Evolutionary conservation across 2,329 filamentous ascomycete genomes (phyloP).

Genomic region (Achaetomium macrosporum): DNA sequence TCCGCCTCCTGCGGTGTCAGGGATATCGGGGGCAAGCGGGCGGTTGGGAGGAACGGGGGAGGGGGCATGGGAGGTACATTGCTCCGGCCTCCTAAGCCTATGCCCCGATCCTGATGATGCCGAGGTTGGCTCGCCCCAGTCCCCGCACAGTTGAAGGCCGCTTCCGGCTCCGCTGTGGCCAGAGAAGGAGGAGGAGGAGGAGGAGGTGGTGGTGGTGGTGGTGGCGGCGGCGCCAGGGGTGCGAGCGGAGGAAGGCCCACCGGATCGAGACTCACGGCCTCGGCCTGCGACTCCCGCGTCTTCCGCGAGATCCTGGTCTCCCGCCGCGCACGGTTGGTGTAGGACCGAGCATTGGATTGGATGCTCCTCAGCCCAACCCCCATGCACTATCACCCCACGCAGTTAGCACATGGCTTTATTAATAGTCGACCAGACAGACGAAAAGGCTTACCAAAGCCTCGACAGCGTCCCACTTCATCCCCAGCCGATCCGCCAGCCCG

Average conservation of each 20-base stretch:
- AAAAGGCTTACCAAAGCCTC: slow-evolving; percentile 19
- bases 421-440: background rate
- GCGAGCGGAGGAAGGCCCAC: background rate
- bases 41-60: background rate
- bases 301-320: slow-evolving; percentile 14
- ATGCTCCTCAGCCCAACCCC: slow-evolving; percentile 16
- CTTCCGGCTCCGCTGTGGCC: background rate
- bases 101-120: too few relatives aligned
- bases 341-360: slow-evolving; percentile 21
- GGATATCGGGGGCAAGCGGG: slow-evolving; percentile 3
- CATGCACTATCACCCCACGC: slow-evolving; percentile 16
- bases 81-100: background rate
- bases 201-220: too few relatives aligned
- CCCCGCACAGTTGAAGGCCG: background rate
- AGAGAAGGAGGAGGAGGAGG: too few relatives aligned
- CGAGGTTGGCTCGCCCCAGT: too few relatives aligned
- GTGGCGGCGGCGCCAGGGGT: background rate
- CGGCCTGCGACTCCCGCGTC: slow-evolving; percentile 7
- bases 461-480: slow-evolving; percentile 21
- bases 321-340: slow-evolving; percentile 19
- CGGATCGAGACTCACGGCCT: background rate
- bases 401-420: background rate
- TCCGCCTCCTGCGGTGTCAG: background rate
- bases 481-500: slow-evolving; percentile 19
- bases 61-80: slow-evolving; percentile 7